Conservation (phyloP, 2,329 filamentous ascomycete species). For the Botrytis cinerea region DNA sequence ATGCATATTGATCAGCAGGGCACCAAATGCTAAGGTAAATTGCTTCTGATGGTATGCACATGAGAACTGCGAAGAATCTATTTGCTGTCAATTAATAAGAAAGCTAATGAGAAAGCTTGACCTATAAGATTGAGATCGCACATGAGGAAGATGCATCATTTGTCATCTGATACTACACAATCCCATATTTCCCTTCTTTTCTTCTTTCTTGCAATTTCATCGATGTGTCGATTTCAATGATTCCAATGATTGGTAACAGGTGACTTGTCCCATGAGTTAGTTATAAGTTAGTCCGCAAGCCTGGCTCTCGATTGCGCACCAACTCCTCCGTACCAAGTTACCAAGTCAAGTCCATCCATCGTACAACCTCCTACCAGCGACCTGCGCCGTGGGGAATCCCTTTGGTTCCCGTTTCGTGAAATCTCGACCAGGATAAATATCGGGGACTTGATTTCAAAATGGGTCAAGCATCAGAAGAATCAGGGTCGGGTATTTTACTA, state of each 20-base stretch:
- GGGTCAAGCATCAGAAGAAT: background rate
- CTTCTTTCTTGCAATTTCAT: background rate
- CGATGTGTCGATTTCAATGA: background rate
- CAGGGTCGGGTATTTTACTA: constrained; percentile 3
- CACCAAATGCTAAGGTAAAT: background rate
- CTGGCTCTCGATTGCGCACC: background rate
- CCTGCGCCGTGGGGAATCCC: background rate
- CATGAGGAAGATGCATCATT: background rate
- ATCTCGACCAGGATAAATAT: background rate
- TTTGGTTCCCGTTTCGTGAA: constrained; percentile 1
- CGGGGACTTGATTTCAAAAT: constrained; percentile 10
- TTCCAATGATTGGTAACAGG: background rate
- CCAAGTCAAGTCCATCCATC: no score
- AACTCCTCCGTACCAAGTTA: background rate
- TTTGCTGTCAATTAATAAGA: background rate
- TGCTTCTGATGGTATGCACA: background rate
- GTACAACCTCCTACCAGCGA: background rate
- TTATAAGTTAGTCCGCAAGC: background rate
- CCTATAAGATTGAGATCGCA: constrained; percentile 16
- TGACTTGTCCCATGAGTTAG: no score
- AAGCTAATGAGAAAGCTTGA: background rate
- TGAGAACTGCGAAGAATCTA: background rate
- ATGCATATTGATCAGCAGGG: constrained; percentile 23
- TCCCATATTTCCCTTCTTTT: background rate
- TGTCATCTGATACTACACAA: background rate